Evolutionary conservation across 345 rosid genomes (phyloP).

Genomic region (Populus deltoides): DNA sequence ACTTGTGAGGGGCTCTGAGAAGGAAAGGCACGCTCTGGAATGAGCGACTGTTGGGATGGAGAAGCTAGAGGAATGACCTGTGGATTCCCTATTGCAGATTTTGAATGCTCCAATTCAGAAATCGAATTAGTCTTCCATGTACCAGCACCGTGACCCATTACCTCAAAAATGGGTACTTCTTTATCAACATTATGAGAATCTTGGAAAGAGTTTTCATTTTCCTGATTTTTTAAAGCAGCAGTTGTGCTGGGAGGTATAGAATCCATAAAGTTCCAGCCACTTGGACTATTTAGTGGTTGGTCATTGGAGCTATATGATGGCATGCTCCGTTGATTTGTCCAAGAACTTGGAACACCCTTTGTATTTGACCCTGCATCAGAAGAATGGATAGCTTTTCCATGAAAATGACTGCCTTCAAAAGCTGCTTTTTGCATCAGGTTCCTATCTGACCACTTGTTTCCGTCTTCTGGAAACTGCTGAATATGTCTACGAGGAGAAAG

Average conservation of each 20-base stretch:
- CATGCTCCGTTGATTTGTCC: conserved; percentile 33
- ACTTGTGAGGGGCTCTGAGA: conserved; percentile 40
- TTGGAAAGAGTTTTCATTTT: conserved; percentile 34
- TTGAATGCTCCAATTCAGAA: conserved; percentile 31
- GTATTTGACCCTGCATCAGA: conserved; percentile 35
- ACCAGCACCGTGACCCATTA: conserved; percentile 28
- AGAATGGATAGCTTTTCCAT: conserved; percentile 39
- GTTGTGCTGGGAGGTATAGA: conserved; percentile 25
- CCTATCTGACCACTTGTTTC: conserved; percentile 42
- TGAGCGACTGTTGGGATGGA: conserved; percentile 60
- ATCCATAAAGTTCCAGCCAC: conserved; percentile 46
- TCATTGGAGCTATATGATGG: conserved; percentile 29
- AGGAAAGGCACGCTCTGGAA: conserved; percentile 32
- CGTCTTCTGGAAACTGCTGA: conserved; percentile 38
- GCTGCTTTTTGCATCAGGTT: conserved; percentile 43
- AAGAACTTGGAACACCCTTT: conserved; percentile 32
- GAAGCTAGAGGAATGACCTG: conserved; percentile 62
- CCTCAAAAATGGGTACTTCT: conserved; percentile 23
- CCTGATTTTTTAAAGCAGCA: conserved; percentile 27
- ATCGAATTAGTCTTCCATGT: conserved; percentile 36
- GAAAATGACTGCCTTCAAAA: conserved; percentile 38
- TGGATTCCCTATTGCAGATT: conserved; percentile 36
- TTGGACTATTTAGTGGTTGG: conserved; percentile 35
- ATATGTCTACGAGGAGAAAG: conserved; percentile 38
- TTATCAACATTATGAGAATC: conserved; percentile 23